phyloP scores from a whole-genome alignment of 345 rosid genomes.

The Lumnitzera racemosa region DNA sequence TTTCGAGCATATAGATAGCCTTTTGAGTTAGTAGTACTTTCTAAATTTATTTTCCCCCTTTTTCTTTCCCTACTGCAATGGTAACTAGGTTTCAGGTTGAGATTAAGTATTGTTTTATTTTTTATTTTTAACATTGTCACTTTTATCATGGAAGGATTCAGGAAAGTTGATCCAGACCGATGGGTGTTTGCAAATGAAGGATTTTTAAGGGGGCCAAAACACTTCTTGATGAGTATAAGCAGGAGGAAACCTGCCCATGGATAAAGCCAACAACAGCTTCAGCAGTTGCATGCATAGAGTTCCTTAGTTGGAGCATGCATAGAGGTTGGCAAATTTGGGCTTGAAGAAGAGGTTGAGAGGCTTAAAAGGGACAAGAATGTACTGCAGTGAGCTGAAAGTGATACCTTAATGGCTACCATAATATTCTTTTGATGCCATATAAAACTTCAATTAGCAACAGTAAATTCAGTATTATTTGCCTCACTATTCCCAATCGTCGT shows the following conservation, averaged over 20 bases:
- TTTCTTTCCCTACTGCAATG: no score
- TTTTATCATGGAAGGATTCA: not conserved
- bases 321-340: constrained; percentile 81
- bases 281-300: constrained; percentile 32
- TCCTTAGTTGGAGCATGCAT: constrained; percentile 69
- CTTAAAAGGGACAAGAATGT: constrained; percentile 86
- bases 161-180: not conserved
- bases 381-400: constrained; percentile 51
- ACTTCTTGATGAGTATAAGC: not conserved
- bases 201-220: not conserved
- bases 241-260: constrained; percentile 43
- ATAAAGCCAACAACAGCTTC: constrained; percentile 34
- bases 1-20: no score
- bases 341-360: constrained; percentile 79
- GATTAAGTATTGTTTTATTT: no score
- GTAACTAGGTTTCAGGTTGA: no score
- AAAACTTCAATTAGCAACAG: no score
- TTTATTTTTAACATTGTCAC: no score
- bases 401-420: no score
- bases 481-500: no score
- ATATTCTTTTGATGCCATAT: no score
- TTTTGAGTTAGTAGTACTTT: no score
- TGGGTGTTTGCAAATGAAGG: constrained; percentile 2
- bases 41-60: no score
- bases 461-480: no score